phyloP scores from a whole-genome alignment of 2,329 filamentous ascomycete genomes.

The Colletotrichum karsti region DNA sequence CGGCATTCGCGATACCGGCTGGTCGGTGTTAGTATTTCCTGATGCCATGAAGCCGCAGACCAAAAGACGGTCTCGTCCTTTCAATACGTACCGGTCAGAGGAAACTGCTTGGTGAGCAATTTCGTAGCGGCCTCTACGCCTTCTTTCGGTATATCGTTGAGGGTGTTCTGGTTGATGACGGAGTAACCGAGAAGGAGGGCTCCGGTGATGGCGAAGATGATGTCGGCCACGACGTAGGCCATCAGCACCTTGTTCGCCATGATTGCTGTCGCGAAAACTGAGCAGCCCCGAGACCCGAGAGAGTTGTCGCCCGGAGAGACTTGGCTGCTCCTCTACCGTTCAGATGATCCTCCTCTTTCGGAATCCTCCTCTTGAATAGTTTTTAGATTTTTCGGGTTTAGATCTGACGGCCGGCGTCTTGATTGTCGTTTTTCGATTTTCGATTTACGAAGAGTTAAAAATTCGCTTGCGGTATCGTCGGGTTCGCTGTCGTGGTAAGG shows the following conservation, averaged over 20 bases:
- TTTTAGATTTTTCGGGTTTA: conserved; percentile 7
- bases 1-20: conserved; percentile 77
- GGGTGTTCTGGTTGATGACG: conserved; percentile 57
- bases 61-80: background rate
- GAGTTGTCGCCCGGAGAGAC: conserved; percentile 29
- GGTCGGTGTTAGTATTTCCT: conserved; percentile 20
- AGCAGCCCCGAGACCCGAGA: conserved; percentile 32
- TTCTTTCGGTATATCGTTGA: conserved; percentile 50
- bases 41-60: background rate
- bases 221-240: conserved; percentile 56
- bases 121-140: conserved; percentile 60
- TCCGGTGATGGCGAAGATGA: conserved; percentile 62
- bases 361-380: background rate
- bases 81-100: conserved; percentile 51
- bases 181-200: conserved; percentile 64
- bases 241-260: conserved; percentile 66
- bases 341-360: conserved; percentile 11
- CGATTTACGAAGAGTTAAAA: background rate
- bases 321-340: conserved; percentile 28
- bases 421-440: no score
- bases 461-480: conserved; percentile 5
- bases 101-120: conserved; percentile 62
- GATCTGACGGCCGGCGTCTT: conserved; percentile 48
- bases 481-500: conserved; percentile 22
- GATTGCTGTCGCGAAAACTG: conserved; percentile 30